A percentile compares a stretch with the other conserved stretches of the same genome.
Evolutionary conservation across 2,329 filamentous ascomycete genomes (phyloP).

Genomic region (Bipolaris gigantea): DNA sequence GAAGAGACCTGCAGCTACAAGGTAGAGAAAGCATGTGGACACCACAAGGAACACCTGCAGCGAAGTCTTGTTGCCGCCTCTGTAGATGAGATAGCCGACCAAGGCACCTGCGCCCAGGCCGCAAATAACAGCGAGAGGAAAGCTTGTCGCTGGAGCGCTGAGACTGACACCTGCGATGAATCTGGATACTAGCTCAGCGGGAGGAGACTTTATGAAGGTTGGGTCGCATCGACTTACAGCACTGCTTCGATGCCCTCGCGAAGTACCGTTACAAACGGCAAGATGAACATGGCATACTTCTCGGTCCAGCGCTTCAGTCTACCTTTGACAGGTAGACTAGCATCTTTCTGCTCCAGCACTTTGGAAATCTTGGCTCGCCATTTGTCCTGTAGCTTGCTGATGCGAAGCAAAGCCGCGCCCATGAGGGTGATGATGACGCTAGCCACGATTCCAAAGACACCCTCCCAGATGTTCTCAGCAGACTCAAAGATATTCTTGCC

Average conservation of each 20-base stretch:
- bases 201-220: background rate
- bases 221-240: conserved; percentile 48
- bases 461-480: conserved; percentile 79
- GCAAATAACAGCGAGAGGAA: conserved; percentile 74
- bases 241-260: conserved; percentile 85
- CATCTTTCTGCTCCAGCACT: conserved; percentile 62
- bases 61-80: conserved; percentile 65
- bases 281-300: conserved; percentile 82
- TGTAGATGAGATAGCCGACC: conserved; percentile 77
- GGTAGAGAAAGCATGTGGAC: conserved; percentile 81
- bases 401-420: conserved; percentile 76
- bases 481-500: conserved; percentile 67
- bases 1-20: conserved; percentile 81
- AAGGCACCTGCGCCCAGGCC: conserved; percentile 68
- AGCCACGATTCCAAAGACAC: conserved; percentile 74
- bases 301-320: conserved; percentile 67
- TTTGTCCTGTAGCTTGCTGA: conserved; percentile 82
- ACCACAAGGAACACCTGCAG: conserved; percentile 78
- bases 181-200: conserved; percentile 7
- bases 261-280: conserved; percentile 86
- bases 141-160: conserved; percentile 70
- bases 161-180: conserved; percentile 86
- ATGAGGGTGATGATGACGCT: conserved; percentile 79
- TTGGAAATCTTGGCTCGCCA: conserved; percentile 82
- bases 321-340: conserved; percentile 42